Evolutionary conservation across 176 grass and related monocot species (phyloP).

Genomic region (Oropetium thomaeum): DNA sequence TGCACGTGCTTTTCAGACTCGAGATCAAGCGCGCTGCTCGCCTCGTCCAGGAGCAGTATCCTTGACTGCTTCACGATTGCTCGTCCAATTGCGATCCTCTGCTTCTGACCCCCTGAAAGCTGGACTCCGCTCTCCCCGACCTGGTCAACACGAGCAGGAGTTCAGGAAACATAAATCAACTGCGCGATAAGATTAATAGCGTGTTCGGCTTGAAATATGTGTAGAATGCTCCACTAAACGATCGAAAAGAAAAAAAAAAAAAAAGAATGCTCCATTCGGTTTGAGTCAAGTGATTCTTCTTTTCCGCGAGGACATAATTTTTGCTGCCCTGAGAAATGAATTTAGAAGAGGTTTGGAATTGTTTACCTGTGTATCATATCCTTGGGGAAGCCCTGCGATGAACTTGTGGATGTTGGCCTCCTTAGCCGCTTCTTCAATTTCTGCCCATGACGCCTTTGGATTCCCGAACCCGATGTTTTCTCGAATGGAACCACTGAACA

Average conservation of each 20-base stretch:
- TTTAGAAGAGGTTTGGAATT: background rate
- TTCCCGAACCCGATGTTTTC: conserved; percentile 61
- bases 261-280: too few species aligned
- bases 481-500: conserved; percentile 46
- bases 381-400: conserved; percentile 43
- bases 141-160: background rate
- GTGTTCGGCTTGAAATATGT: too few species aligned
- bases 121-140: conserved; percentile 66
- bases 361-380: conserved; percentile 48
- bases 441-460: conserved; percentile 39
- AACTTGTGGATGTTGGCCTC: conserved; percentile 72
- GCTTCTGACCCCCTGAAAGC: conserved; percentile 58
- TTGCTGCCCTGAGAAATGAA: too few species aligned
- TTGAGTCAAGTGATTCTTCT: too few species aligned
- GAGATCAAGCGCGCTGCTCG: conserved; percentile 54
- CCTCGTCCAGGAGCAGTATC: conserved; percentile 56
- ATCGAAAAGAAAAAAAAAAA: too few species aligned
- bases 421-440: conserved; percentile 55
- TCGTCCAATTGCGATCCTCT: conserved; percentile 54
- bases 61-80: conserved; percentile 47
- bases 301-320: too few species aligned
- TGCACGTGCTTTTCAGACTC: conserved; percentile 62
- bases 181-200: too few species aligned
- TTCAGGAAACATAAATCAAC: background rate
- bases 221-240: too few species aligned